A percentile compares a stretch with the other conserved stretches of the same genome.
Evolutionary conservation across 306 rosid genomes (phyloP).

Genomic region (Sphenostylis stenocarpa): DNA sequence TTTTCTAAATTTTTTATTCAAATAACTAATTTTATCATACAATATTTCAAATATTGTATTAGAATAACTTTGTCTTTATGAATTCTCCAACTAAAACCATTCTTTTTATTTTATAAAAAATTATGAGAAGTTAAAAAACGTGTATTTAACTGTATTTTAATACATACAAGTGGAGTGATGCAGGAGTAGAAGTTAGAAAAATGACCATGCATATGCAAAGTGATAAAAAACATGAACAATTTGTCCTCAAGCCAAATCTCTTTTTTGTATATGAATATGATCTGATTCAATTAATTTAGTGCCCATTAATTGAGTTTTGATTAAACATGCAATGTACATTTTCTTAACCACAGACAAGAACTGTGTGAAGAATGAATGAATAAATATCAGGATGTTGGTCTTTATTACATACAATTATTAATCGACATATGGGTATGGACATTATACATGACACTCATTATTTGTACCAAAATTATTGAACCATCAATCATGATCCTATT

Average conservation of each 20-base stretch:
- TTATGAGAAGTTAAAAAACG: no score
- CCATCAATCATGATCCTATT: not conserved
- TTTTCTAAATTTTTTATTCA: no score
- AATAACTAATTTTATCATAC: no score
- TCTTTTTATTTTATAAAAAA: no score
- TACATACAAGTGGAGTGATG: no score
- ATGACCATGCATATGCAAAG: not conserved
- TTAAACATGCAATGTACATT: not conserved
- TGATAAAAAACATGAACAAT: not conserved
- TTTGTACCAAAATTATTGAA: not conserved
- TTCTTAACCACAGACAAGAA: not conserved
- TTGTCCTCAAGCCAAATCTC: not conserved
- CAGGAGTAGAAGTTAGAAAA: not conserved
- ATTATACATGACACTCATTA: not conserved
- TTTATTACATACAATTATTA: not conserved
- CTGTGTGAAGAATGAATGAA: not conserved
- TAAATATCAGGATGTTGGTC: not conserved
- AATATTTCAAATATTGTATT: no score
- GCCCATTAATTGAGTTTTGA: not conserved
- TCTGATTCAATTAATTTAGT: not conserved
- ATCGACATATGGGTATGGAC: not conserved
- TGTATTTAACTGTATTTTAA: not conserved
- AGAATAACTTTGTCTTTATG: no score
- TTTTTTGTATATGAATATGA: not conserved
- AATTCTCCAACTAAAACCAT: no score